Evolutionary conservation across 352 stramenopile species (phyloP).

Genomic region (Pythium diclinum): DNA sequence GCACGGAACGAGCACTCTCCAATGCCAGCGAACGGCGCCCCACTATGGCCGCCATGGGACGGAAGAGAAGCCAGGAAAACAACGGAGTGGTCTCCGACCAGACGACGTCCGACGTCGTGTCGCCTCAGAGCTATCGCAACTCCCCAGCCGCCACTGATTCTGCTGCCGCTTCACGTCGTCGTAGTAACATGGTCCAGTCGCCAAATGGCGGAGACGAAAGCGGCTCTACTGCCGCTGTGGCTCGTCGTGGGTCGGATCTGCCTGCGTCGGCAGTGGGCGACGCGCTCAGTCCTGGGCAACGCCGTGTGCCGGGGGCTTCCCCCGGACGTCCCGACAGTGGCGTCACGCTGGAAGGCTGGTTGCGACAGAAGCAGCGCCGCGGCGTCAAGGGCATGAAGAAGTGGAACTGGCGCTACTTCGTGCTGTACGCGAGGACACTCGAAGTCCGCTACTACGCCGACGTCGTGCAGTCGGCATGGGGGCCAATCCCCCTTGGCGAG

Average conservation of each 20-base stretch:
- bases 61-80: constrained; percentile 17
- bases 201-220: constrained; percentile 5
- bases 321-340: constrained; percentile 52
- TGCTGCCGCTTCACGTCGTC: constrained; percentile 4
- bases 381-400: constrained; percentile 81
- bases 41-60: neutral
- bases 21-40: constrained; percentile 7
- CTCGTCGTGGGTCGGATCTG: constrained; percentile 26
- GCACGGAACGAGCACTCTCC: neutral
- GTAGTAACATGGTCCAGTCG: constrained; percentile 23
- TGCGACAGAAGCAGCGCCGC: constrained; percentile 77
- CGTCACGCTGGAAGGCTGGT: constrained; percentile 76
- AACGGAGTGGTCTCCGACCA: constrained; percentile 17
- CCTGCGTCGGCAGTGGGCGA: constrained; percentile 12
- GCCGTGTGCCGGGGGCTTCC: constrained; percentile 51
- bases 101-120: constrained; percentile 17
- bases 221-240: neutral
- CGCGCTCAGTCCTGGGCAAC: constrained; percentile 44
- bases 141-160: neutral
- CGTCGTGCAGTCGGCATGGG: constrained; percentile 76
- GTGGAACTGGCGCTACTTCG: constrained; percentile 83
- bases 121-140: constrained; percentile 11
- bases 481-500: constrained; percentile 66
- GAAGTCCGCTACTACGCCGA: constrained; percentile 81
- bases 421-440: constrained; percentile 69